Conservation (phyloP, 352 stramenopile species). For the Phytopythium sindhum region DNA sequence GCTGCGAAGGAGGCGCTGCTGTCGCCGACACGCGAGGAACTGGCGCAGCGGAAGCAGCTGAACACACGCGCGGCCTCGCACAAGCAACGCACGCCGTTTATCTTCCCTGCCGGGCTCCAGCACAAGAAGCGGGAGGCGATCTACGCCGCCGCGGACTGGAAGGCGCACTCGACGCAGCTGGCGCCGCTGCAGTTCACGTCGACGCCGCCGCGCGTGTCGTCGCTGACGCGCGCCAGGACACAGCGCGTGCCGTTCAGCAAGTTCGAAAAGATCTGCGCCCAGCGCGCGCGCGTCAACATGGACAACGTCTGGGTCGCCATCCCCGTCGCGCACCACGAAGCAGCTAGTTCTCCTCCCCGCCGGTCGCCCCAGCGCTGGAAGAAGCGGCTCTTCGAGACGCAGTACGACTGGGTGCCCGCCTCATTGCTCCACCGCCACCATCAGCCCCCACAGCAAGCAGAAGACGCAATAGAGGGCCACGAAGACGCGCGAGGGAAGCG, state of each 20-base stretch:
- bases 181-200: slow-evolving; percentile 34
- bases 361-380: not conserved
- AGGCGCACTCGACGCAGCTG: slow-evolving; percentile 23
- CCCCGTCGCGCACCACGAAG: slow-evolving; percentile 22
- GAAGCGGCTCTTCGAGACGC: slow-evolving; percentile 28
- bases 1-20: slow-evolving; percentile 31
- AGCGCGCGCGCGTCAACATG: slow-evolving; percentile 44
- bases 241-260: slow-evolving; percentile 40
- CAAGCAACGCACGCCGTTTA: slow-evolving; percentile 27
- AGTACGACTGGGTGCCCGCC: slow-evolving; percentile 61
- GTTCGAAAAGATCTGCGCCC: slow-evolving; percentile 43
- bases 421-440: slow-evolving; percentile 17
- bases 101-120: slow-evolving; percentile 8
- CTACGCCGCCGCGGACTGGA: slow-evolving; percentile 6
- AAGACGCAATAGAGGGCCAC: not conserved
- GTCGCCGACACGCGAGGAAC: slow-evolving; percentile 16
- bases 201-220: slow-evolving; percentile 25
- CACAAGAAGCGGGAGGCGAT: slow-evolving; percentile 6
- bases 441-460: not conserved
- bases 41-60: slow-evolving; percentile 9
- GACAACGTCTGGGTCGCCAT: slow-evolving; percentile 64
- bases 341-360: not conserved
- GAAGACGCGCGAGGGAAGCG: not conserved
- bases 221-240: slow-evolving; percentile 26
- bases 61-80: slow-evolving; percentile 26